Evolutionary conservation across 345 rosid species (phyloP), one percentile per base, ranked within the genome.

Genomic region (Euphorbia tirucalli): DNA sequence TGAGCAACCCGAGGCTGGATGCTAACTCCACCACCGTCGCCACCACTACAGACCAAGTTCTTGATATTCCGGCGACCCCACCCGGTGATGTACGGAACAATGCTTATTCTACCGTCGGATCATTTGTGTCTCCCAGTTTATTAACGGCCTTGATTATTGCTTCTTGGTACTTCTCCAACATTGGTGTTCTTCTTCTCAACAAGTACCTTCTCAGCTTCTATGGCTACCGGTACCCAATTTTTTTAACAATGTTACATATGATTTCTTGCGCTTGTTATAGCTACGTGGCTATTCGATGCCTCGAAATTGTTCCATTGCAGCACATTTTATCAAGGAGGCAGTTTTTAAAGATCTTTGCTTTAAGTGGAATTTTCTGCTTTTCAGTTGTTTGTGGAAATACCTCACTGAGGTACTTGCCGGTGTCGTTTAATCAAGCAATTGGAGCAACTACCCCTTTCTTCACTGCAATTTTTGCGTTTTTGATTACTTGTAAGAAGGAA

Each of bases 401-500:
- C 19, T 89, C 93, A 0, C 86, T 95, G 6, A 83, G 99, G 61
- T 95, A 95, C 86, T 84, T 95, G 39, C 99, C 99, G 11, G 97
- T 95, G 3, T 95, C 99, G n/a, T 95, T 95, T 65, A 95, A 95
- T 50, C 99, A 95, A 64, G 97, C 97, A 2, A 90, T 92, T 52
- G 99, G 98, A n/a, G 99, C 99, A 0, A 95, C 99, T 6, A 95
- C 99, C 61, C 99, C 99, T 0, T 95, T 95, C 70, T 95, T 95
- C 82, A 95, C 98, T 28, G 99, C 99, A 15, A 89, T 95, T 22
- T 95, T 95, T 69, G 92, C 99, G 7, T 90, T 95, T 76, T 50
- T 92, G 58, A 92, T 95, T 22, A 92, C 96, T 3, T 95, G 96
- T 77, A 92, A 90, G 83, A 88, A 89, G 24, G 99, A 95, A 74